phyloP scores from a whole-genome alignment of 768 basidiomycete genomes.

The Tricholoma sp. region DNA sequence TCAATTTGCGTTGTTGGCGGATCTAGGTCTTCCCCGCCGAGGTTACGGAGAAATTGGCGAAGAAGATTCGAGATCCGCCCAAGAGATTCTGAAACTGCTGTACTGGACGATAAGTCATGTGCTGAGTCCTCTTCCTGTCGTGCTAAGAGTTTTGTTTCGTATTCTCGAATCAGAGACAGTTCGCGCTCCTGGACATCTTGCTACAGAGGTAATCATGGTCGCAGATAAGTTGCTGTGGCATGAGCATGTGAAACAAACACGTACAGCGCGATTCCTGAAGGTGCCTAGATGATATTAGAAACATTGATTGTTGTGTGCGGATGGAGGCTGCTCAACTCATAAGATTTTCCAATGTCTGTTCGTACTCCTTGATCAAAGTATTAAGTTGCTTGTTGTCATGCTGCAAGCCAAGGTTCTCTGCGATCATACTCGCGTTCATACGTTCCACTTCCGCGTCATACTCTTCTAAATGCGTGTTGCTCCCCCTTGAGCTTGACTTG shows the following conservation, averaged over 20 bases:
- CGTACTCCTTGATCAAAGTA: slow-evolving; percentile 90
- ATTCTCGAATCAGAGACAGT: slow-evolving; percentile 83
- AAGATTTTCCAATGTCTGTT: slow-evolving; percentile 90
- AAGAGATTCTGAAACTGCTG: slow-evolving; percentile 62
- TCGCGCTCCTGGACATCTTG: slow-evolving; percentile 92
- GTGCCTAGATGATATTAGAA: slow-evolving; percentile 26
- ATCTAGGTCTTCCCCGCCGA: slow-evolving; percentile 59
- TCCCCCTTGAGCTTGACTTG: not conserved
- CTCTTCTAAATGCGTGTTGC: slow-evolving; percentile 50
- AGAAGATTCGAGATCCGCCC: slow-evolving; percentile 65
- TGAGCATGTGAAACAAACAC: slow-evolving; percentile 24
- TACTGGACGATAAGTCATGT: slow-evolving; percentile 54
- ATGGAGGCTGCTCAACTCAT: slow-evolving; percentile 55
- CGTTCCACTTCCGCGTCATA: slow-evolving; percentile 88
- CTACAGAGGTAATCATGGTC: slow-evolving; percentile 33
- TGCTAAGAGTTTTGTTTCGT: slow-evolving; percentile 78
- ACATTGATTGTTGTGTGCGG: not conserved
- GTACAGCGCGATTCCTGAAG: slow-evolving; percentile 87
- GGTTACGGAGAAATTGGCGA: slow-evolving; percentile 62
- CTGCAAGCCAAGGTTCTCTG: slow-evolving; percentile 81
- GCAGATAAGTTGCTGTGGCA: slow-evolving; percentile 4
- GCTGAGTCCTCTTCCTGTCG: slow-evolving; percentile 65
- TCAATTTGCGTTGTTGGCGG: slow-evolving; percentile 15
- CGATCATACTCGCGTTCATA: slow-evolving; percentile 73
- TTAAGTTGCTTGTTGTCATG: slow-evolving; percentile 97